phyloP scores from a whole-genome alignment of 208 protist genomes.

The Leishmania lainsoni region DNA sequence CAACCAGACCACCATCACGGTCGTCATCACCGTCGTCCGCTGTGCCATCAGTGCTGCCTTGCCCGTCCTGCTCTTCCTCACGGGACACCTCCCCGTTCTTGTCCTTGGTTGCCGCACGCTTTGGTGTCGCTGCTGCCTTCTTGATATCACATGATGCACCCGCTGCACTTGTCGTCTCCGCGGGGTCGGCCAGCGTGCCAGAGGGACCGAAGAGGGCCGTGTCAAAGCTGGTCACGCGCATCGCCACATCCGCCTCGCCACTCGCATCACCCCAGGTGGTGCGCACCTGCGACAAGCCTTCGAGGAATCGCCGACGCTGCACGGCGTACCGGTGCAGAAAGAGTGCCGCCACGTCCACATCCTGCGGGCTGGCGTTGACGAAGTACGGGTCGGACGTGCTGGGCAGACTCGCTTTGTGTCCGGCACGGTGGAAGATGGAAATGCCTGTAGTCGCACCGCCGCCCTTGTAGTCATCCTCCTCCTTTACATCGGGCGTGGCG shows the following conservation, averaged over 20 bases:
- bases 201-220: slow-evolving; percentile 81
- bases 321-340: slow-evolving; percentile 92
- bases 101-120: slow-evolving; percentile 19
- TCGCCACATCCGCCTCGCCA: slow-evolving; percentile 79
- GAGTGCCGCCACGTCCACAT: slow-evolving; percentile 84
- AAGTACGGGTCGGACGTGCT: slow-evolving; percentile 90
- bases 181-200: slow-evolving; percentile 41
- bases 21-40: neutral
- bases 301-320: slow-evolving; percentile 85
- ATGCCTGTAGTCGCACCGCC: slow-evolving; percentile 46
- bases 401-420: slow-evolving; percentile 70
- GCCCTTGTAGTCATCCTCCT: slow-evolving; percentile 39
- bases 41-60: neutral
- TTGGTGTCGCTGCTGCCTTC: neutral
- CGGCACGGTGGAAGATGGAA: slow-evolving; percentile 77
- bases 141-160: neutral
- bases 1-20: slow-evolving; percentile 15
- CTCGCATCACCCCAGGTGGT: slow-evolving; percentile 86
- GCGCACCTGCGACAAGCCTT: slow-evolving; percentile 78
- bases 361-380: slow-evolving; percentile 76
- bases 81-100: slow-evolving; percentile 36
- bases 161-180: slow-evolving; percentile 5
- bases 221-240: slow-evolving; percentile 73
- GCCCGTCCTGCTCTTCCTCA: slow-evolving; percentile 17
- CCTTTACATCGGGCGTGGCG: slow-evolving; percentile 57